Evolutionary conservation across 1,139 yeast genomes (phyloP), one percentile per base, ranked within the genome.

Genomic region (Pneumocystis wakefieldiae): DNA sequence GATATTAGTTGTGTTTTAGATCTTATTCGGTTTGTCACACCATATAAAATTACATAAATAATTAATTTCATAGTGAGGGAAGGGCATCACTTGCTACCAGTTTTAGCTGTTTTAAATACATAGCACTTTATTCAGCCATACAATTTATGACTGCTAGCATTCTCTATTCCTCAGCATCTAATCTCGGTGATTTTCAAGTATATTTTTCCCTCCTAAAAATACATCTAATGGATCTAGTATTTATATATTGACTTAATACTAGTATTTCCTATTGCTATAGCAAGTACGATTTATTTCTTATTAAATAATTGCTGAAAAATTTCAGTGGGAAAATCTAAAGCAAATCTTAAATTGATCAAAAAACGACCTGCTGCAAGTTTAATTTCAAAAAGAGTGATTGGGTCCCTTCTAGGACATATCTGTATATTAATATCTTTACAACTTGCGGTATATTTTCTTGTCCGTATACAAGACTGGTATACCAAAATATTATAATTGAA

Each of bases 51-150:
- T 35, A 37, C 12, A 38, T 12, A 12, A 37, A 12, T 59, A 17
- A 36, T 53, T 57, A 10, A 57, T 57, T 57, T 38, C 5, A 19
- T 57, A 37, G 58, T 70, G 98, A 94, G 73, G 99, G 99, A 14
- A 80, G 99, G 67, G 92, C 96, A 1, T 86, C 97, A 59, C 78
- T 92, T 71, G 96, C 91, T 15, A 92, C 99, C 0, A 87, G 96
- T 68, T 92, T 92, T 75, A 85, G 96, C 41, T 92, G 98, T 74
- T 92, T 92, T 83, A 94, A 91, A 79, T 92, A 89, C 77, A 92
- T 92, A 98, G 90, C 97, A 64, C 76, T 94, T 66, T 92, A 92
- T 75, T 89, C 96, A 2, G 98, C 98, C 0, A 92, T 92, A 70
- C 99, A 92, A 74, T 92, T 92, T 70, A 80, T 89, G 62, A 82